A percentile compares a stretch with the other conserved stretches of the same genome.
These are phyloP conservation scores for Incumbomyces delicatus DNA, from an alignment of 2,329 filamentous ascomycete genomes.

Conservation along the genomic window DNA sequence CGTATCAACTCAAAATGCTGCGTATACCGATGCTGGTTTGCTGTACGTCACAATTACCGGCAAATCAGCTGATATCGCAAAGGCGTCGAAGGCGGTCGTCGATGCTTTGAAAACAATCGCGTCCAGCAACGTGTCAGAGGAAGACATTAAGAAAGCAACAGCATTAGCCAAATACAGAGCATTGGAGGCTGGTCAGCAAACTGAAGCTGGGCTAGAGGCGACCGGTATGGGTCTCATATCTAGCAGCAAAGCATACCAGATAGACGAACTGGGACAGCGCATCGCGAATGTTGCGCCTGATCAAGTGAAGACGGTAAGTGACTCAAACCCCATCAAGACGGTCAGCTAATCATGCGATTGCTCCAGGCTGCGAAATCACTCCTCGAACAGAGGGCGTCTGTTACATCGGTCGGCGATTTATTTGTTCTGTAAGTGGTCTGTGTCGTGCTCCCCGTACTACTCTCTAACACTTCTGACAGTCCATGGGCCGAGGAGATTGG, in stretches of 20 bases:
- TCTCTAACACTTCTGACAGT: conserved; percentile 10
- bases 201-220: conserved; percentile 66
- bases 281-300: conserved; percentile 75
- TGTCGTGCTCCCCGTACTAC: not conserved
- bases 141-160: conserved; percentile 84
- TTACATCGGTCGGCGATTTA: conserved; percentile 84
- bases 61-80: conserved; percentile 59
- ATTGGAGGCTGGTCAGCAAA: conserved; percentile 69
- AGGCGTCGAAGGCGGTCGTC: conserved; percentile 65
- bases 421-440: conserved; percentile 51
- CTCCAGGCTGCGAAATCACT: conserved; percentile 74
- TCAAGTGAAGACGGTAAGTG: conserved; percentile 72
- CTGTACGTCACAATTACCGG: conserved; percentile 75
- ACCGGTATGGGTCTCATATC: conserved; percentile 78
- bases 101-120: conserved; percentile 75
- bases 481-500: conserved; percentile 92
- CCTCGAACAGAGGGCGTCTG: conserved; percentile 77
- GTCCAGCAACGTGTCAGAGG: conserved; percentile 63
- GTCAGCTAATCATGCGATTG: not conserved
- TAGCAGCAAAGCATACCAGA: conserved; percentile 72
- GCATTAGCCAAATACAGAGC: conserved; percentile 89
- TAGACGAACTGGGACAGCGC: conserved; percentile 66
- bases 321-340: not conserved
- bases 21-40: conserved; percentile 91
- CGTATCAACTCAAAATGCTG: conserved; percentile 64